Conservation (phyloP, 225 moss, liverwort and hornwort species). For the Bryoerythrophyllum caledonicum region DNA sequence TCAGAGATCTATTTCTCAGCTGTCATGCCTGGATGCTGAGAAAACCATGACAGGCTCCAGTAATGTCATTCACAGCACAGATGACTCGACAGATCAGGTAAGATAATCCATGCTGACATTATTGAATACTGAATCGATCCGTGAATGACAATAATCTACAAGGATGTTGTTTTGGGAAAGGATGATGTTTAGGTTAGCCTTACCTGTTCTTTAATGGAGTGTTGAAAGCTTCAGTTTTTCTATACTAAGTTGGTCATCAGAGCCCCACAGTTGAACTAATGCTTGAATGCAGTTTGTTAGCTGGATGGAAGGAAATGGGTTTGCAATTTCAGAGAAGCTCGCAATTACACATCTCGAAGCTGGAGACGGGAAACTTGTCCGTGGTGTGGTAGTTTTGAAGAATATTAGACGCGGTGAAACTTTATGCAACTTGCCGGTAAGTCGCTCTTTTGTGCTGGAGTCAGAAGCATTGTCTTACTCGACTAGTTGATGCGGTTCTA, state of each 20-base stretch:
- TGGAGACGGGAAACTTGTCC: slow-evolving; percentile 60
- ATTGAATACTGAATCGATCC: not conserved
- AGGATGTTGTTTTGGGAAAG: not conserved
- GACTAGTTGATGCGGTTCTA: slow-evolving; percentile 3
- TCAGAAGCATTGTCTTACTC: slow-evolving; percentile 4
- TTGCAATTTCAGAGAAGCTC: slow-evolving; percentile 70
- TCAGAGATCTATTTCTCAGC: slow-evolving; percentile 41
- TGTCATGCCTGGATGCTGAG: slow-evolving; percentile 50
- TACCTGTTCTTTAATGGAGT: not conserved
- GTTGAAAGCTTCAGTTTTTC: not conserved
- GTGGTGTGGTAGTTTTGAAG: slow-evolving; percentile 72
- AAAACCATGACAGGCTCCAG: slow-evolving; percentile 9
- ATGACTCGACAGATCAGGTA: slow-evolving; percentile 44
- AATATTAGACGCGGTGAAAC: slow-evolving; percentile 77
- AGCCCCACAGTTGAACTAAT: slow-evolving; percentile 12
- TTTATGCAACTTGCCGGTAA: slow-evolving; percentile 81
- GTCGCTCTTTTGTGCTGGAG: not conserved
- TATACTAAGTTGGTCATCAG: not conserved
- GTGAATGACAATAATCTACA: not conserved
- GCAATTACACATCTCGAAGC: slow-evolving; percentile 60
- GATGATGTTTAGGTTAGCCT: not conserved
- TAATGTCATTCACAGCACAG: slow-evolving; percentile 10
- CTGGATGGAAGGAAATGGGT: slow-evolving; percentile 77
- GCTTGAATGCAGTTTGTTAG: slow-evolving; percentile 58
- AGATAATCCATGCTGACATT: not conserved